A percentile compares a stretch with the other conserved stretches of the same genome.
phyloP scores from a whole-genome alignment of 257 asterid genomes.

The Nicotiana otophora region DNA sequence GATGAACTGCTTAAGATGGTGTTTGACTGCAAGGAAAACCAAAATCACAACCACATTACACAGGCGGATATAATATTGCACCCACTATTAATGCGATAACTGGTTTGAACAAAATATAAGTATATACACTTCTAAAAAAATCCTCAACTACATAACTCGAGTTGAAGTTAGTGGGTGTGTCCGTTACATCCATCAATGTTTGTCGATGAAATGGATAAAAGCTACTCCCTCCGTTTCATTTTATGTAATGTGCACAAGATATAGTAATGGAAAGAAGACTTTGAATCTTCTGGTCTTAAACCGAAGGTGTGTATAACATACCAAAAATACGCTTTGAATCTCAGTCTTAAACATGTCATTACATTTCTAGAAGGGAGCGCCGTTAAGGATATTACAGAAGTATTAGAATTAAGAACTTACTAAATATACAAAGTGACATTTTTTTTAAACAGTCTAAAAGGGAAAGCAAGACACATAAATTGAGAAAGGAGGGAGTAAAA shows the following conservation, averaged over 20 bases:
- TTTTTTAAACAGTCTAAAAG: neutral
- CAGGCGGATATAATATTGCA: neutral
- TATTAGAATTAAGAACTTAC: too few species aligned
- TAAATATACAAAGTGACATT: too few species aligned
- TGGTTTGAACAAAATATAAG: neutral
- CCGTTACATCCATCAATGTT: neutral
- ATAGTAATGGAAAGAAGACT: too few species aligned
- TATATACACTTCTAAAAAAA: neutral
- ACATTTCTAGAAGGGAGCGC: too few species aligned
- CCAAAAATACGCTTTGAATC: too few species aligned
- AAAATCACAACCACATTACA: conserved; percentile 13
- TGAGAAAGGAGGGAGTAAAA: neutral
- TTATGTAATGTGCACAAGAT: neutral
- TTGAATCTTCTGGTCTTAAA: too few species aligned
- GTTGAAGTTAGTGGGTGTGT: neutral
- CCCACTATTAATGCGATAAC: neutral
- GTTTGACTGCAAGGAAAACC: conserved; percentile 54
- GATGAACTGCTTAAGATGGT: conserved; percentile 92
- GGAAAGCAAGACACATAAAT: neutral
- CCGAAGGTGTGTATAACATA: too few species aligned
- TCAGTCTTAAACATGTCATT: too few species aligned
- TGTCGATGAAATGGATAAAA: neutral
- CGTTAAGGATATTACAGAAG: too few species aligned
- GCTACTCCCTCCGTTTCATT: neutral
- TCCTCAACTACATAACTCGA: neutral